Conservation (phyloP, 371 early-diverging fungal species). For the Mortierella sp. region DNA sequence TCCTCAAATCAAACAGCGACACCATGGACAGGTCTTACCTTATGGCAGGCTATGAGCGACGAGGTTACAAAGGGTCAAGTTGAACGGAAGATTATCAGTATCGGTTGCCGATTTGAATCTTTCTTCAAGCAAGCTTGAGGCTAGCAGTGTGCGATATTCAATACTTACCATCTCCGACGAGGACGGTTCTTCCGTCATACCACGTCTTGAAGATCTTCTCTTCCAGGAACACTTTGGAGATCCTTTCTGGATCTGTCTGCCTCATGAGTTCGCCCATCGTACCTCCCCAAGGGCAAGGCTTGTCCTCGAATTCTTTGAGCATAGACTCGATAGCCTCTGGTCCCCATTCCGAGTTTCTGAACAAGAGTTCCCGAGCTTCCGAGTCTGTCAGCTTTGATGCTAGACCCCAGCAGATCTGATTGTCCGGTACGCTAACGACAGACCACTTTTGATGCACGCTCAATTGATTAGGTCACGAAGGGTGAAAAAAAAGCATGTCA, state of each 20-base stretch:
- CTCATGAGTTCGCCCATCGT: constrained; percentile 5
- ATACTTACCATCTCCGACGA: constrained; percentile 20
- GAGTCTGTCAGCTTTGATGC: too few species aligned
- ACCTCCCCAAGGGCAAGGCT: constrained; percentile 12
- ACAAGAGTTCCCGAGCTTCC: not conserved
- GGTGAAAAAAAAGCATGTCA: too few species aligned
- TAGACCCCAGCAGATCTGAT: too few species aligned
- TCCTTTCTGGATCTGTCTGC: constrained; percentile 4
- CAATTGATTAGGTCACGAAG: too few species aligned
- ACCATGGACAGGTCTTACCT: not conserved
- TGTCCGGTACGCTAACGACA: too few species aligned
- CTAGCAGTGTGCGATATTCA: too few species aligned
- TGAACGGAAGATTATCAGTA: too few species aligned
- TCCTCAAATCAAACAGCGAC: too few species aligned
- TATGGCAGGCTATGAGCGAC: constrained; percentile 9
- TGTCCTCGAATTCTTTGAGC: constrained; percentile 9
- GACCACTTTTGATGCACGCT: too few species aligned
- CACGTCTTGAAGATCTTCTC: constrained; percentile 19
- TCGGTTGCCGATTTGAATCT: too few species aligned
- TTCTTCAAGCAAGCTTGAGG: too few species aligned
- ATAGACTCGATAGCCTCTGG: constrained; percentile 10
- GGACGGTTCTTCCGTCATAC: constrained; percentile 16
- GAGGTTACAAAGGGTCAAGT: not conserved
- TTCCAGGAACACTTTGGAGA: constrained; percentile 16
- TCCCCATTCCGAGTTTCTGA: constrained; percentile 18